A percentile compares a stretch with the other conserved stretches of the same genome.
phyloP scores from a whole-genome alignment of 208 protist genomes.

The Trypanosoma rangeli region DNA sequence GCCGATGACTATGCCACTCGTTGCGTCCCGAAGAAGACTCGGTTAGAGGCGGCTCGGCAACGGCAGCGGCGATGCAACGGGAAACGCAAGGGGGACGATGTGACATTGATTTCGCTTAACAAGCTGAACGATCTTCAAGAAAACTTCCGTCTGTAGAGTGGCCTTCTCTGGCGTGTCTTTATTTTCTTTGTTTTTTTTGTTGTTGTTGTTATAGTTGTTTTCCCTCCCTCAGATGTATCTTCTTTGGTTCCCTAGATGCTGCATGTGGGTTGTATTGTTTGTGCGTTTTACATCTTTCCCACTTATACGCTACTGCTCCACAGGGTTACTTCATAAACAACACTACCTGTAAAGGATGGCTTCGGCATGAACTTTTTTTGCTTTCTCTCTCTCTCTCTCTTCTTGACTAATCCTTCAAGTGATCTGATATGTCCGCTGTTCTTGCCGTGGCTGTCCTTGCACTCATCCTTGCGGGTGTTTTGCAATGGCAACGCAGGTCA shows the following conservation, averaged over 20 bases:
- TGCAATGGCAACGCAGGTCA: constrained; percentile 50
- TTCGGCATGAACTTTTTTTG: constrained; percentile 5
- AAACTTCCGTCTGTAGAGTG: constrained; percentile 17
- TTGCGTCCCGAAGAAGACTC: constrained; percentile 24
- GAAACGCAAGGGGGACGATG: constrained; percentile 2
- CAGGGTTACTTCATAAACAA: background rate
- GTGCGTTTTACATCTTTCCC: background rate
- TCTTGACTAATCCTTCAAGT: background rate
- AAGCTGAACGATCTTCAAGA: constrained; percentile 27
- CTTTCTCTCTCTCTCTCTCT: constrained; percentile 4
- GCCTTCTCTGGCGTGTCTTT: background rate
- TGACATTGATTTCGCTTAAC: constrained; percentile 17
- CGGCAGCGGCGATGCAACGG: constrained; percentile 13
- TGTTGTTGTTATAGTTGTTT: constrained; percentile 4
- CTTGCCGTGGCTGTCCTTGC: constrained; percentile 18
- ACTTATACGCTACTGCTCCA: background rate
- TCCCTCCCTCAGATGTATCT: background rate
- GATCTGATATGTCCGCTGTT: constrained; percentile 4
- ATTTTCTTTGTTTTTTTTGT: background rate
- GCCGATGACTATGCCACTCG: background rate
- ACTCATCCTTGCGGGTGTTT: constrained; percentile 29
- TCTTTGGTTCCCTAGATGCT: background rate
- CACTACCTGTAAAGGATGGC: background rate
- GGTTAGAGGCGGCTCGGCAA: constrained; percentile 24
- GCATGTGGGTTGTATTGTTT: background rate